Conservation (phyloP, 2,329 filamentous ascomycete genomes). For the Cercospora zeae-maydis region DNA sequence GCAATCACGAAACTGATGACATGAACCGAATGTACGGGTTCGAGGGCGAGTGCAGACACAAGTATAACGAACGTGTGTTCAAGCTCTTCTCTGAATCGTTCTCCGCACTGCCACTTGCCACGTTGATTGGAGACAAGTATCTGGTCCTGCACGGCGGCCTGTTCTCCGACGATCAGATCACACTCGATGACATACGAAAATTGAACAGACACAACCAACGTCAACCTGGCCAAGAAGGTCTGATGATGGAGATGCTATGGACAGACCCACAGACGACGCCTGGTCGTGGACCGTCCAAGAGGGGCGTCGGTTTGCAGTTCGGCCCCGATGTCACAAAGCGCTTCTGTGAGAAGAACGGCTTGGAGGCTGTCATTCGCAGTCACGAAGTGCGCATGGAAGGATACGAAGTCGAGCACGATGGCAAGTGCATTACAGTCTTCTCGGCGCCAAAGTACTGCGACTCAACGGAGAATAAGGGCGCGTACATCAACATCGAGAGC, state of each 20-base stretch:
- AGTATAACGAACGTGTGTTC: slow-evolving; percentile 94
- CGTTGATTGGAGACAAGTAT: slow-evolving; percentile 84
- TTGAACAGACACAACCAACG: slow-evolving; percentile 85
- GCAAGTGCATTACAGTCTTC: slow-evolving; percentile 95
- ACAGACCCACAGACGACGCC: slow-evolving; percentile 86
- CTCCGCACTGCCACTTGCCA: slow-evolving; percentile 87
- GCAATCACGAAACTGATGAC: slow-evolving; percentile 88
- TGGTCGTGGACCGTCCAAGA: slow-evolving; percentile 89
- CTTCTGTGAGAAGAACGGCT: slow-evolving; percentile 93
- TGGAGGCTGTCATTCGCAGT: slow-evolving; percentile 92
- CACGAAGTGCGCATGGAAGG: slow-evolving; percentile 99
- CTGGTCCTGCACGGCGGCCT: slow-evolving; percentile 90
- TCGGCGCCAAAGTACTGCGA: slow-evolving; percentile 97
- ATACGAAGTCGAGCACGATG: slow-evolving; percentile 97
- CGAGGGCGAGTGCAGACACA: slow-evolving; percentile 95
- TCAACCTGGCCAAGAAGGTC: slow-evolving; percentile 84
- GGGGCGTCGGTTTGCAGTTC: slow-evolving; percentile 94
- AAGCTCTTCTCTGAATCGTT: slow-evolving; percentile 98
- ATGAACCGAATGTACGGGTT: slow-evolving; percentile 99
- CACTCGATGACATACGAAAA: slow-evolving; percentile 89
- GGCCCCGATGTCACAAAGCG: slow-evolving; percentile 92
- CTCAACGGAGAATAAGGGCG: slow-evolving; percentile 94
- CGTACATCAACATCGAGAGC: slow-evolving; percentile 93
- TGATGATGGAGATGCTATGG: slow-evolving; percentile 99
- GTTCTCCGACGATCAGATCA: slow-evolving; percentile 91